phyloP scores from a whole-genome alignment of 257 asterid genomes.

The Solanum microdontum region DNA sequence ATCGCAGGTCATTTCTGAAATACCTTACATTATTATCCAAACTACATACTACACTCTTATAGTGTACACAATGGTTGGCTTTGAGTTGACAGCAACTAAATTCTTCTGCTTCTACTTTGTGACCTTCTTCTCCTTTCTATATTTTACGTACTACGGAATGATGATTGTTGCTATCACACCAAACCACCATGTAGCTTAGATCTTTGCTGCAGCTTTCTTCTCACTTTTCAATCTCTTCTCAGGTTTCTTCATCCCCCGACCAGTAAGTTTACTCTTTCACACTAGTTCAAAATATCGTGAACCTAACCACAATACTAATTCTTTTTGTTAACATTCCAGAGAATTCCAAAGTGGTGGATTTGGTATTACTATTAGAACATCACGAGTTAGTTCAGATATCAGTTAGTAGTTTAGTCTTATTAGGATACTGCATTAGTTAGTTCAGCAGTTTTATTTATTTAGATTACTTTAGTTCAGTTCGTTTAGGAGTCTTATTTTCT shows the following conservation, averaged over 20 bases:
- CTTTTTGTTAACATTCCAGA: background rate
- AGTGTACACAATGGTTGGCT: constrained; percentile 73
- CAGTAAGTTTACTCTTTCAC: constrained; percentile 38
- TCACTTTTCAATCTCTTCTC: constrained; percentile 73
- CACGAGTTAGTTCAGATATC: too few species aligned
- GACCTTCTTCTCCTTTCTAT: constrained; percentile 59
- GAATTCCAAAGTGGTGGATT: constrained; percentile 56
- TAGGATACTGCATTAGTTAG: too few species aligned
- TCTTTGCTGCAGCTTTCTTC: constrained; percentile 68
- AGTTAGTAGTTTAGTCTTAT: too few species aligned
- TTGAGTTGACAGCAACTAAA: constrained; percentile 62
- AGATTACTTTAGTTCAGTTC: too few species aligned
- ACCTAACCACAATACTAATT: background rate
- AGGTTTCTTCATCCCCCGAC: constrained; percentile 68
- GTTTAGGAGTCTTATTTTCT: too few species aligned
- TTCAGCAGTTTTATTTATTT: too few species aligned
- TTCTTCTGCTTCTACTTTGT: constrained; percentile 78
- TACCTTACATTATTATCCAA: constrained; percentile 57
- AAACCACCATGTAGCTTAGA: constrained; percentile 69
- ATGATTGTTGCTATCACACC: constrained; percentile 77
- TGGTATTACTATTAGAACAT: too few species aligned
- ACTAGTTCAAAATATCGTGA: background rate
- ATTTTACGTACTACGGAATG: constrained; percentile 88
- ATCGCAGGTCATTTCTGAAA: constrained; percentile 46
- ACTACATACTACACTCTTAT: constrained; percentile 6